Evolutionary conservation across 2,329 filamentous ascomycete species (phyloP).

Genomic region (Purpureocillium lavendulum): DNA sequence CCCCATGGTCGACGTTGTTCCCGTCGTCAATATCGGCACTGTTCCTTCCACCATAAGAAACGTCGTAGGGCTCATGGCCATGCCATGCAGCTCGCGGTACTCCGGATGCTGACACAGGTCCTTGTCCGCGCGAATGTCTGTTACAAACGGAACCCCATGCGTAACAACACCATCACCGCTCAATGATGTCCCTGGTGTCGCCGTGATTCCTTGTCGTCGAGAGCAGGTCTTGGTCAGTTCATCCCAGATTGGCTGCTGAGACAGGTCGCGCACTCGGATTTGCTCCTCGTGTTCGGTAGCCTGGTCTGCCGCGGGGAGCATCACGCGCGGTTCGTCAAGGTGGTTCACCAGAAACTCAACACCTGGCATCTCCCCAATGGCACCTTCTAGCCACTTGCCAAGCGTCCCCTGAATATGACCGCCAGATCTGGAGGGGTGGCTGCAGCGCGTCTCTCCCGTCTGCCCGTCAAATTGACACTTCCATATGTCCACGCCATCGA

Average conservation of each 20-base stretch:
- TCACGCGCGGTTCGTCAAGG: constrained; percentile 37
- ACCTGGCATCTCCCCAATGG: constrained; percentile 21
- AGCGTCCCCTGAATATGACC: constrained; percentile 22
- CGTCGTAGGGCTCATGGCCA: constrained; percentile 33
- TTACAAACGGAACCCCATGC: constrained; percentile 27
- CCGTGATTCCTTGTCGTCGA: too few relatives aligned
- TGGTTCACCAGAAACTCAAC: constrained; percentile 36
- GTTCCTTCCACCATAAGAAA: constrained; percentile 29
- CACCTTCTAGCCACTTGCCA: constrained; percentile 17
- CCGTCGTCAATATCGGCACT: constrained; percentile 39
- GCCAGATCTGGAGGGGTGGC: constrained; percentile 22
- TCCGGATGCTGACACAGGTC: constrained; percentile 37
- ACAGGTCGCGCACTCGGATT: constrained; percentile 17
- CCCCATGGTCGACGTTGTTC: constrained; percentile 35
- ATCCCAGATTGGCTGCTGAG: constrained; percentile 19
- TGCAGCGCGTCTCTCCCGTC: constrained; percentile 19
- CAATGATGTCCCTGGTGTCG: too few relatives aligned
- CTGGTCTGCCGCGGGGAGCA: constrained; percentile 15
- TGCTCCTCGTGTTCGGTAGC: not conserved
- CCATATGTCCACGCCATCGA: constrained; percentile 25
- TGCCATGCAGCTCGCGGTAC: constrained; percentile 32
- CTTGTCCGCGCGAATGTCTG: constrained; percentile 13
- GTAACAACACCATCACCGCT: constrained; percentile 2
- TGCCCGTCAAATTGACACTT: constrained; percentile 20
- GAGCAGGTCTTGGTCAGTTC: constrained; percentile 21